Evolutionary conservation across 306 rosid species (phyloP).

Genomic region (Chamaecrista fasciculata): DNA sequence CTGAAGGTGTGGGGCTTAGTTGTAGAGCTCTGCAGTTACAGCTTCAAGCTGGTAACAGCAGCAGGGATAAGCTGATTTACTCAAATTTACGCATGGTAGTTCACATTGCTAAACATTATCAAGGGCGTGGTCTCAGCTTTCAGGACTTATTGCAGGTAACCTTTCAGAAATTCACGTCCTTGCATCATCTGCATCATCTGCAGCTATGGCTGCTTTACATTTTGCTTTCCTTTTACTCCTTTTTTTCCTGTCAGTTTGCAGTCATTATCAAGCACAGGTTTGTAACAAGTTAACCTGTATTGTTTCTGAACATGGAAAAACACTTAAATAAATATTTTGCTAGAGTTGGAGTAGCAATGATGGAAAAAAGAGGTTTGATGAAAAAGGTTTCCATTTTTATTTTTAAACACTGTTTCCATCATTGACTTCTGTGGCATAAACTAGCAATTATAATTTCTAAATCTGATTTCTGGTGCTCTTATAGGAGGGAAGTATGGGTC

Average conservation of each 20-base stretch:
- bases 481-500: conserved; percentile 92
- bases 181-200: conserved; percentile 13
- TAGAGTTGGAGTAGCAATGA: conserved; percentile 5
- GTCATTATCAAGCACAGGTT: conserved; percentile 14
- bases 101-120: conserved; percentile 86
- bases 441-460: conserved; percentile 19
- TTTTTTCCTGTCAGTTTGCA: not conserved
- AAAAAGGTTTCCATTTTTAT: conserved; percentile 15
- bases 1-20: conserved; percentile 71
- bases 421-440: not conserved
- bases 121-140: conserved; percentile 78
- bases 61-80: conserved; percentile 65
- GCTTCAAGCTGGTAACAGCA: conserved; percentile 50
- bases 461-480: conserved; percentile 30
- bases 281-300: not conserved
- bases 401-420: not conserved
- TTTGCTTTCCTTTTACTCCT: not conserved
- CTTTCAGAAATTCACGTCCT: conserved; percentile 7
- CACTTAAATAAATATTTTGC: conserved; percentile 14
- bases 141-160: conserved; percentile 91
- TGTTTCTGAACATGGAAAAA: conserved; percentile 20
- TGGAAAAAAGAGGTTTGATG: not conserved
- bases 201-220: conserved; percentile 7
- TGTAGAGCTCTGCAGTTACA: conserved; percentile 50
- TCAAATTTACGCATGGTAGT: conserved; percentile 90